Conservation (phyloP, 768 basidiomycete genomes). For the Rhodotorula paludigena region DNA sequence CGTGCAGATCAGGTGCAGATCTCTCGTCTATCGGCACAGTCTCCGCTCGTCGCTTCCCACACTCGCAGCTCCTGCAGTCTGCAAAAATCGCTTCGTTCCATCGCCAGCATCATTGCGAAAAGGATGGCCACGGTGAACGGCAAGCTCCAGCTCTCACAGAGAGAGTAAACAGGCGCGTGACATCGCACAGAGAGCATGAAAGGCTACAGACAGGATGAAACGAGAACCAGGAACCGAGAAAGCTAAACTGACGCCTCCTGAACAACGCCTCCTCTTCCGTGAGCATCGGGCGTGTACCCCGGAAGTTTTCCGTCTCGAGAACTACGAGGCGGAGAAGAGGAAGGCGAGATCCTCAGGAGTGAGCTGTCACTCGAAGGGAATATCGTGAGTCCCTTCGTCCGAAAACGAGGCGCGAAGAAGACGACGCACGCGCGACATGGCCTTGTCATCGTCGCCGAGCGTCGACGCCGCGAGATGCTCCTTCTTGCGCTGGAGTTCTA, state of each 20-base stretch:
- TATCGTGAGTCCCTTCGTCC: neutral
- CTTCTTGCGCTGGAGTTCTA: constrained; percentile 85
- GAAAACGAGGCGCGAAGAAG: neutral
- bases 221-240: no score
- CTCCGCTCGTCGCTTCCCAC: no score
- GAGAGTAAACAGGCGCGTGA: no score
- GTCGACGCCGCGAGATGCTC: constrained; percentile 33
- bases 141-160: no score
- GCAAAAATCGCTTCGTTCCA: no score
- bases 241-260: neutral
- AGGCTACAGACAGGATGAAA: neutral
- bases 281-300: no score
- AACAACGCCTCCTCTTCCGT: no score
- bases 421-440: constrained; percentile 73
- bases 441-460: constrained; percentile 52
- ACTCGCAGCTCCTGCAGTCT: no score
- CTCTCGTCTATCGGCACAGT: no score
- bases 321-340: neutral
- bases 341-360: neutral
- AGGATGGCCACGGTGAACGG: no score
- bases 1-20: no score
- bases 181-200: neutral
- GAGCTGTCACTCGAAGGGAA: neutral
- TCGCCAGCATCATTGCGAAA: no score
- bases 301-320: neutral